Evolutionary conservation across 2,329 filamentous ascomycete species (phyloP), one percentile per base, ranked within the genome.

Genomic region (Annulohypoxylon truncatum): DNA sequence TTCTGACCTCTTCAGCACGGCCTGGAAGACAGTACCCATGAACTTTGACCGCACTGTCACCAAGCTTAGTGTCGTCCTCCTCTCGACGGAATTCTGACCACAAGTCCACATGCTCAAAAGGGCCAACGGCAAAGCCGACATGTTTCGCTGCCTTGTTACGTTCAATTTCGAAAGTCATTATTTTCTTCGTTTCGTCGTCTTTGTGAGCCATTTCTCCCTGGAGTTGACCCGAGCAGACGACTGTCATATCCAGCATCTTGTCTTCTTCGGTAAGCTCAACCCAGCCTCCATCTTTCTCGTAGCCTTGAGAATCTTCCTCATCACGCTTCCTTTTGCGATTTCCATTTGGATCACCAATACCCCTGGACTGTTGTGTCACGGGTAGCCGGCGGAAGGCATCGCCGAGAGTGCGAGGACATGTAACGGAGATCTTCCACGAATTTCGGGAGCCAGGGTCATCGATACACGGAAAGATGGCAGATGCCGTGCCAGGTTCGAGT

Each of bases 51-150:
- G 94, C 94, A 74, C 93, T 96, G 69, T 91, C 89, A 2, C 93
- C 93, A 58, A 99, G 87, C 77, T 94, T 93, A 72, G 96, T 93
- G 75, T 97, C 94, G 70, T 97, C 93, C 71, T 96, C 93, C 67
- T 93, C 93, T 47, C 94, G 93, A 53, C 96, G 90, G 73, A 93
- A 97, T 72, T 95, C 92, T 2, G 93, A 91, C 68, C 84, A 88
- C 4, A 99, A 83, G 75, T 97, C 93, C 56, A 98, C 90, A 71
- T 95, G 91, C 78, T 98, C 94, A 76, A 99, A 99, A 0, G 96
- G 96, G 0, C 96, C 96, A 60, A 98, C 88, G 2, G 94, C 92
- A 77, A 99, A 97, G 3, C 94, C 95, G 69, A 99, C 90, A 76
- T 98, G 95, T 67, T 94, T 92, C 1, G 95, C 91, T 0, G 94